These are phyloP conservation scores for Stevia rebaudiana DNA, from an alignment of 140 eudicot genomes.

Conservation along the genomic window DNA sequence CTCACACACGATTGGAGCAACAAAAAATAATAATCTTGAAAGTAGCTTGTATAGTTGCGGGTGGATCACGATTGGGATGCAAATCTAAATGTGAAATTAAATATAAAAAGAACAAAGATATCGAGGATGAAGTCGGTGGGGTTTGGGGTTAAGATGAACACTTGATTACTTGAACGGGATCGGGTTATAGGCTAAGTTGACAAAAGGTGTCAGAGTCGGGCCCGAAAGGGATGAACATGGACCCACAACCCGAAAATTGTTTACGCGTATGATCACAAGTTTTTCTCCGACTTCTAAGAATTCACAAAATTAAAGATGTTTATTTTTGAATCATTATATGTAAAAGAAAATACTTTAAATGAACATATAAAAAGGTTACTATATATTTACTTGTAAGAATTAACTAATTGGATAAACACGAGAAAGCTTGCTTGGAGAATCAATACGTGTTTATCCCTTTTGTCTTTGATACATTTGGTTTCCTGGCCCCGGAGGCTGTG, in stretches of 20 bases:
- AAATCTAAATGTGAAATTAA: conserved; percentile 13
- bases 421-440: too few relatives aligned
- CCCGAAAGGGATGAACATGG: conserved; percentile 13
- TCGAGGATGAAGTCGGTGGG: conserved; percentile 23
- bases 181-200: background rate
- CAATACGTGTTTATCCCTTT: too few relatives aligned
- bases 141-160: background rate
- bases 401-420: too few relatives aligned
- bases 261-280: conserved; percentile 9
- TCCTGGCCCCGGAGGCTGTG: too few relatives aligned
- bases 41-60: conserved; percentile 8
- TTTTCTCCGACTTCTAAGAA: background rate
- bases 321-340: too few relatives aligned
- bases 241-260: background rate
- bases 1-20: conserved; percentile 19
- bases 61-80: conserved; percentile 16
- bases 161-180: conserved; percentile 13
- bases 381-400: too few relatives aligned
- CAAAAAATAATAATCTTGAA: conserved; percentile 26
- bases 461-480: too few relatives aligned
- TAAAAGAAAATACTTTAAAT: too few relatives aligned
- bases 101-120: conserved; percentile 4
- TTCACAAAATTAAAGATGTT: too few relatives aligned
- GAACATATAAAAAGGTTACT: too few relatives aligned
- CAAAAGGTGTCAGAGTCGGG: conserved; percentile 26